Conservation (phyloP, 371 early-diverging fungal species). For the Blakeslea trispora region DNA sequence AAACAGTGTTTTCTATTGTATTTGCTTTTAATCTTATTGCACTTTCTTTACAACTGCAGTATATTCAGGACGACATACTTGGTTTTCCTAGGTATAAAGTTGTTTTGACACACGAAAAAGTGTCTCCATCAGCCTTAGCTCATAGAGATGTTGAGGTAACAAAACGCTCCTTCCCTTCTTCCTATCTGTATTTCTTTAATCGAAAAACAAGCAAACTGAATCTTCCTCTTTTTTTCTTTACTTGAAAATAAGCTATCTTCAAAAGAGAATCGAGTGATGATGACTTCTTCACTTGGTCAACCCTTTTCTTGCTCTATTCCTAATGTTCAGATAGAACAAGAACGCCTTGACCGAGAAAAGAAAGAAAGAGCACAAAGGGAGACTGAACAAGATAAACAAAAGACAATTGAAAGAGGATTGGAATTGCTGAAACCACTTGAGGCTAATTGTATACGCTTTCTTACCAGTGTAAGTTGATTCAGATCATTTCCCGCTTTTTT, state of each 20-base stretch:
- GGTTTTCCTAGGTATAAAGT: conserved; percentile 58
- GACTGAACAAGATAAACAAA: conserved; percentile 36
- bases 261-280: conserved; percentile 27
- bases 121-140: conserved; percentile 40
- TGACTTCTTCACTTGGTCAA: conserved; percentile 51
- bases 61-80: conserved; percentile 56
- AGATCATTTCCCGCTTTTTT: too few species aligned
- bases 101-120: conserved; percentile 38
- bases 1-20: neutral
- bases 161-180: neutral
- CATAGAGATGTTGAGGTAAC: conserved; percentile 17
- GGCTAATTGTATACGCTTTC: conserved; percentile 52
- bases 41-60: conserved; percentile 24
- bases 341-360: conserved; percentile 14
- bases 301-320: conserved; percentile 58
- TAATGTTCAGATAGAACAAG: conserved; percentile 21
- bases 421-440: conserved; percentile 61
- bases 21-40: neutral
- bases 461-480: conserved; percentile 33
- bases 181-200: too few species aligned
- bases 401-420: conserved; percentile 57
- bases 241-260: neutral
- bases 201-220: too few species aligned
- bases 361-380: conserved; percentile 18
- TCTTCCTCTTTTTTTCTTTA: neutral